Percentiles rank a stretch among this genome's conserved stretches.
Evolutionary conservation across 148 eudicot species (phyloP).

Genomic region (Agrostemma githago): DNA sequence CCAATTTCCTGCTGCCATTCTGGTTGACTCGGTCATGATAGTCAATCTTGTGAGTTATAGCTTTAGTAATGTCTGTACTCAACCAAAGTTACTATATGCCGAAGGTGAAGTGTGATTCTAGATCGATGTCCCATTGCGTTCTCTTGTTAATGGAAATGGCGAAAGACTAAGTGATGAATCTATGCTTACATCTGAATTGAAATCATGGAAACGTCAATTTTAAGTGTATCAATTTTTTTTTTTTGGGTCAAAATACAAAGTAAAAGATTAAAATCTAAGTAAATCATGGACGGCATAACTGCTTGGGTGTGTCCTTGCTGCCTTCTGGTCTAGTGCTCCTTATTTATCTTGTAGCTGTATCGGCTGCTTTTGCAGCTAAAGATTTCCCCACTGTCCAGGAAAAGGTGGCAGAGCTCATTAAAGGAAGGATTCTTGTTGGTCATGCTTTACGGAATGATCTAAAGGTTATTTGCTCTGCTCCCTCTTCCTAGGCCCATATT

Average conservation of each 20-base stretch:
- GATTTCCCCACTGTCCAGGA: slow-evolving; percentile 71
- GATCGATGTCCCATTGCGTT: neutral
- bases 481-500: neutral
- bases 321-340: slow-evolving; percentile 8
- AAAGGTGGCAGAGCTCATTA: slow-evolving; percentile 76
- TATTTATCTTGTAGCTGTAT: slow-evolving; percentile 16
- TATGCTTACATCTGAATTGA: neutral
- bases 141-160: neutral
- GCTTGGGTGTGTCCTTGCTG: neutral
- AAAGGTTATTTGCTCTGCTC: slow-evolving; percentile 38
- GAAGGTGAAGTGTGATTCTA: neutral
- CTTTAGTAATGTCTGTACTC: neutral
- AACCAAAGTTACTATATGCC: neutral
- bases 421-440: slow-evolving; percentile 83
- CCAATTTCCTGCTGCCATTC: neutral
- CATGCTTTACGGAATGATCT: slow-evolving; percentile 96
- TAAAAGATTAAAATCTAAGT: neutral
- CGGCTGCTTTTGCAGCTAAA: slow-evolving; percentile 56
- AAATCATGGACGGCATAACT: neutral
- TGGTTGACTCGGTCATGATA: neutral
- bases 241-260: neutral
- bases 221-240: neutral
- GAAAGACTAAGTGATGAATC: neutral
- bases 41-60: neutral
- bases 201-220: neutral